phyloP scores from a whole-genome alignment of 495 filamentous ascomycete genomes.

The Daldinia caldariorum region DNA sequence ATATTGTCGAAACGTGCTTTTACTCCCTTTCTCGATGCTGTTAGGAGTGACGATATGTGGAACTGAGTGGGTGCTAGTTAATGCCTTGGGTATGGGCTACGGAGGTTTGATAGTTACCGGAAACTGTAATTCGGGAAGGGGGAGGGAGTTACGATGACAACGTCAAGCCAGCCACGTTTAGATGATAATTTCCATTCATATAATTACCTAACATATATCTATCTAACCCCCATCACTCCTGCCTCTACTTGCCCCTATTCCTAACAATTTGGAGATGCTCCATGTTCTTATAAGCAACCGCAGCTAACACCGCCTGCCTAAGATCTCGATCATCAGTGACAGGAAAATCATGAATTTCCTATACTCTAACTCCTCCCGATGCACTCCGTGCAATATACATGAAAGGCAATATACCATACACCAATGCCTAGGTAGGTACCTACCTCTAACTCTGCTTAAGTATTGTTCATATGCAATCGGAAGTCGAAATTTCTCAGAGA shows the following conservation, averaged over 20 bases:
- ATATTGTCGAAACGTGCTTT: neutral
- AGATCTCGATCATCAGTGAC: neutral
- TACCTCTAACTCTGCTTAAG: neutral
- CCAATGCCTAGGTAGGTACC: neutral
- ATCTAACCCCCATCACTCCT: slow-evolving; percentile 5
- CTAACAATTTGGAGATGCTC: neutral
- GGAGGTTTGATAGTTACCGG: neutral
- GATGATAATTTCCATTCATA: neutral
- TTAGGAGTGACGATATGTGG: neutral
- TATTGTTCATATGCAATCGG: slow-evolving; percentile 7
- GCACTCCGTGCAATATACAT: neutral
- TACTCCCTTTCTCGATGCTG: neutral
- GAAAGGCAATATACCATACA: neutral
- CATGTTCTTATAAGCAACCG: neutral
- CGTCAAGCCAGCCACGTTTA: neutral
- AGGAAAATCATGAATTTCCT: neutral
- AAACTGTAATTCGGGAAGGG: neutral
- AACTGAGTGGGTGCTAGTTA: neutral
- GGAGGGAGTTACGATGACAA: neutral
- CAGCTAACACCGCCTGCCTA: neutral
- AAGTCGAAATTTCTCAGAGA: slow-evolving; percentile 19
- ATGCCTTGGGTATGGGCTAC: neutral
- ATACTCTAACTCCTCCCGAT: neutral
- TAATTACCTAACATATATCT: no score
- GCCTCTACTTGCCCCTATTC: slow-evolving; percentile 14